Evolutionary conservation across 2,329 filamentous ascomycete genomes (phyloP), one percentile per base, ranked within the genome.

Genomic region (Ophiostoma ulmi): DNA sequence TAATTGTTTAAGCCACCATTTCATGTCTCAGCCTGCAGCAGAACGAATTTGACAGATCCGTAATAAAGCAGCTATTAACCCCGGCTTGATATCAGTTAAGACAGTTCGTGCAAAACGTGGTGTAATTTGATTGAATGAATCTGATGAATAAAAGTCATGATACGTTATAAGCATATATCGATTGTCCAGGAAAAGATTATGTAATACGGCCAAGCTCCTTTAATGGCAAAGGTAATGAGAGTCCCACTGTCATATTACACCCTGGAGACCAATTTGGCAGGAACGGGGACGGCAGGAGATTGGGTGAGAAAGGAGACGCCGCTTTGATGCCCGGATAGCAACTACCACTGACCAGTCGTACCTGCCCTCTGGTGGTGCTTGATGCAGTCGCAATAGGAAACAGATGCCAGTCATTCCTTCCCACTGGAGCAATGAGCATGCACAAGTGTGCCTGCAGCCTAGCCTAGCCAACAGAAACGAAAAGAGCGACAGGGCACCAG

Each of bases 261-360:
- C 52, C n/a, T 58, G 52, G 52, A 58, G n/a, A 58, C 52, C 52
- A 58, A 58, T 58, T 58, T 58, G 52, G 52, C 52, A 58, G 52
- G 52, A 58, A 58, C 52, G 52, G 52, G 52, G 52, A 58, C n/a
- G 52, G 11, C 52, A 58, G 52, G 52, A 58, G 52, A 58, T 58
- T 58, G n/a, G 52, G 14, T 22, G 8, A 13, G 11, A 26, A 26
- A 58, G 52, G 52, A 58, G 52, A 13, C 52, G 22, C 52, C 17
- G 10, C 44, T 20, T 10, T 31, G 31, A 31, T 31, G 31, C 31
- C 31, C 4, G 26, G 31, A 31, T 31, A 31, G 1, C 31, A 31
- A 31, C 31, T 31, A 20, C 44, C n/a, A n/a, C n/a, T n/a, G n/a
- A n/a, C n/a, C 44, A 48, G 44, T 58, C 52, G n/a, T 17, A 26